Conservation (phyloP, 2,329 filamentous ascomycete genomes). For the Phialophora expanda region DNA sequence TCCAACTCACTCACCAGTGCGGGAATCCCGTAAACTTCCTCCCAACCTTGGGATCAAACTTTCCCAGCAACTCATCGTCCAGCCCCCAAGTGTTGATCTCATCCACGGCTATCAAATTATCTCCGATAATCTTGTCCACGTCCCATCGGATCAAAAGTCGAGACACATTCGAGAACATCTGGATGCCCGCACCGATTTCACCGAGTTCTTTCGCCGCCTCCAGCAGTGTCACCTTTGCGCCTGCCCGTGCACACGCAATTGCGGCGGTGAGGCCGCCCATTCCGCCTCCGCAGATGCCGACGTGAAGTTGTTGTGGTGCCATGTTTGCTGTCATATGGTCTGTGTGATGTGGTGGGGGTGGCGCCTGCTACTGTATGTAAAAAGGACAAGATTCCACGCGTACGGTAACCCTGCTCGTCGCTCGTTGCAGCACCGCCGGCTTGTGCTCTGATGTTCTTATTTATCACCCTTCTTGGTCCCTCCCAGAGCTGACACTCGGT, state of each 20-base stretch:
- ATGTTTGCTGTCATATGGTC: slow-evolving; percentile 1
- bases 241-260: slow-evolving; percentile 50
- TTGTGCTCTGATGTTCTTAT: not conserved
- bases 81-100: slow-evolving; percentile 48
- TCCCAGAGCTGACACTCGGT: not conserved
- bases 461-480: not conserved
- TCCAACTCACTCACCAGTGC: slow-evolving; percentile 23
- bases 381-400: not conserved
- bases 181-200: slow-evolving; percentile 45
- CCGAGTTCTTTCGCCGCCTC: slow-evolving; percentile 51
- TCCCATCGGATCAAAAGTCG: slow-evolving; percentile 49
- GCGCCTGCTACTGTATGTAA: not conserved
- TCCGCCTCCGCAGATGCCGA: slow-evolving; percentile 48
- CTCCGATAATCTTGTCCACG: slow-evolving; percentile 49
- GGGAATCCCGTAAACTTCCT: slow-evolving; percentile 32
- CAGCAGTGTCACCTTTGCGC: slow-evolving; percentile 50
- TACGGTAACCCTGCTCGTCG: not conserved
- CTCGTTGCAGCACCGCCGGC: not conserved
- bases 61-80: slow-evolving; percentile 29
- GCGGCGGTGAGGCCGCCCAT: slow-evolving; percentile 52
- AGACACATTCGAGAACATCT: slow-evolving; percentile 52
- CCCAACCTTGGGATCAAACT: slow-evolving; percentile 29
- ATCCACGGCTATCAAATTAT: slow-evolving; percentile 49
- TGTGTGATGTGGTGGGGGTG: not conserved
- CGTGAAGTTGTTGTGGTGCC: slow-evolving; percentile 28